Conservation (phyloP, 1,284 basidiomycete genomes). For the Heterobasidion occidentale region DNA sequence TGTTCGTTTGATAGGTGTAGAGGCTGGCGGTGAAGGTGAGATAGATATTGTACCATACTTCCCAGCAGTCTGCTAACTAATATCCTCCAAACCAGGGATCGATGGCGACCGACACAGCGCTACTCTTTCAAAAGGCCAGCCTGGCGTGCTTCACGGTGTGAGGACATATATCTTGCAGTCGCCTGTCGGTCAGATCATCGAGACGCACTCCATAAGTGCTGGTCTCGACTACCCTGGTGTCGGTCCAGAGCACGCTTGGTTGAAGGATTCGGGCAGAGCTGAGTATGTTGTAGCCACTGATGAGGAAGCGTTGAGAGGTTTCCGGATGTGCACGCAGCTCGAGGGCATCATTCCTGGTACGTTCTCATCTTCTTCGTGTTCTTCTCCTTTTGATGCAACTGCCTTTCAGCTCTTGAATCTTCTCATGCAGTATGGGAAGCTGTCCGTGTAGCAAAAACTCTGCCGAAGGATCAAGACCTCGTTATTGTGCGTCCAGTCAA, state of each 20-base stretch:
- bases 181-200: conserved; percentile 84
- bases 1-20: conserved; percentile 87
- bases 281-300: conserved; percentile 94
- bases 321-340: conserved; percentile 83
- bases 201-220: conserved; percentile 96
- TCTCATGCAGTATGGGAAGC: conserved; percentile 95
- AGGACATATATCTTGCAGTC: conserved; percentile 93
- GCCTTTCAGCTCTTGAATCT: conserved; percentile 75
- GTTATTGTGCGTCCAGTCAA: conserved; percentile 66
- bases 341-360: conserved; percentile 96
- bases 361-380: conserved; percentile 13
- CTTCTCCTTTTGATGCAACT: neutral
- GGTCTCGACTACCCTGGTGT: conserved; percentile 92
- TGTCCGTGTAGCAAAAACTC: conserved; percentile 75
- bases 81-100: conserved; percentile 38
- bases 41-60: neutral
- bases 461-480: conserved; percentile 81
- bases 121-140: conserved; percentile 83
- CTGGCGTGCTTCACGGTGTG: conserved; percentile 95
- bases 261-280: conserved; percentile 91
- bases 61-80: no score
- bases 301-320: conserved; percentile 87
- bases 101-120: conserved; percentile 88
- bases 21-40: conserved; percentile 89
- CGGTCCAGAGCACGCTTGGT: conserved; percentile 95